Conservation (phyloP, 2,329 filamentous ascomycete genomes). For the Cytospora mali region DNA sequence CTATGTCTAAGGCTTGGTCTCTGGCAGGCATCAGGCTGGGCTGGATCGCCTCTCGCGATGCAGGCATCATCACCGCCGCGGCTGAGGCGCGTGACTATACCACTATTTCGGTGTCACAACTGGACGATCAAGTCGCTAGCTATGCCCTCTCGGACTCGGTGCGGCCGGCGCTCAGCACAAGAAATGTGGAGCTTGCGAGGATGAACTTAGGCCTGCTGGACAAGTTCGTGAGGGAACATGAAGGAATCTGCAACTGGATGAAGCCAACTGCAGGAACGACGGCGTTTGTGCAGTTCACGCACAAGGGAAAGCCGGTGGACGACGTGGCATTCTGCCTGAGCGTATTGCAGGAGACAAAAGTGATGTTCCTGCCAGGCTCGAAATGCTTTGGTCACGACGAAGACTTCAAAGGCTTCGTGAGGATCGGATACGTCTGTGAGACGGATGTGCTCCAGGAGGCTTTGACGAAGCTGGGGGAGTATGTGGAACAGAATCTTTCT, state of each 20-base stretch:
- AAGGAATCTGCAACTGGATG: conserved; percentile 67
- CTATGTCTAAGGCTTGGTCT: conserved; percentile 83
- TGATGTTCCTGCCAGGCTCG: conserved; percentile 74
- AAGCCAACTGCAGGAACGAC: conserved; percentile 80
- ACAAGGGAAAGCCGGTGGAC: conserved; percentile 63
- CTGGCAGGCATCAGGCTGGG: conserved; percentile 80
- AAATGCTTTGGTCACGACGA: conserved; percentile 68
- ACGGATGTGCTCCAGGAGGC: conserved; percentile 70
- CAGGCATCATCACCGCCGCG: conserved; percentile 63
- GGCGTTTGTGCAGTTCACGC: conserved; percentile 72
- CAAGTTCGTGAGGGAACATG: conserved; percentile 66
- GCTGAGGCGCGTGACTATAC: conserved; percentile 76
- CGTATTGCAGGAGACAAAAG: conserved; percentile 68
- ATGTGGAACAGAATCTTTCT: conserved; percentile 42
- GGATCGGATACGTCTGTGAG: conserved; percentile 72
- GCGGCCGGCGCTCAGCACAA: conserved; percentile 37
- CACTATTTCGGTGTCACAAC: conserved; percentile 79
- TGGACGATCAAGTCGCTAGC: conserved; percentile 78
- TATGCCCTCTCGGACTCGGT: conserved; percentile 66
- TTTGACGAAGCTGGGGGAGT: conserved; percentile 52
- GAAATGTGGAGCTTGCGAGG: conserved; percentile 69
- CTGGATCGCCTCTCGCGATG: conserved; percentile 74
- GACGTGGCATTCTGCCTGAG: conserved; percentile 72
- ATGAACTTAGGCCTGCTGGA: conserved; percentile 69
- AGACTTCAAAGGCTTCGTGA: conserved; percentile 73